Evolutionary conservation across 225 moss, liverwort and hornwort species (phyloP), one percentile per base, ranked within the genome.

Genomic region (Marchantia paleacea): DNA sequence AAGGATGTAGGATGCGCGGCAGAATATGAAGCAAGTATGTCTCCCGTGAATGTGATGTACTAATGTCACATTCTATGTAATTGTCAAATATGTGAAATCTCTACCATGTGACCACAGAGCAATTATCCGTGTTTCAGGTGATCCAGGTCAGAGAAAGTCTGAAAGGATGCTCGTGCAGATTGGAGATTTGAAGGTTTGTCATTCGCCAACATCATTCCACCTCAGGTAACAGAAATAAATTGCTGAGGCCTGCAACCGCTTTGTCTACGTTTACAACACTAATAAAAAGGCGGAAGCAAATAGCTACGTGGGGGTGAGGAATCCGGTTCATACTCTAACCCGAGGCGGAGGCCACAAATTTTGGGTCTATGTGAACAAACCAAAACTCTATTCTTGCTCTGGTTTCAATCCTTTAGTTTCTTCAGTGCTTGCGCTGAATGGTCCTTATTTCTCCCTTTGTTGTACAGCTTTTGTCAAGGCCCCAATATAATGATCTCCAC

Each of bases 171-270:
- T 83, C 55, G 75, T 79, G 76, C 78, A 83, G 75, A 76, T 81
- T 48, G 83, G 81, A 51, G 79, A 86, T 79, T n/a, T 81, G 71
- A 83, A 74, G 79, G 81, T 83, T 66, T 79, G 30, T 52, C 83
- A 79, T 55, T 86, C 86, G 76, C 78, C 81, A 74, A 83, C 83
- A 75, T 83, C 81, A 55, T 75, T 81, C 78, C 83, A 83, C 79
- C 73, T 81, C 11, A 82, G 85, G 85, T 85, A 71, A 50, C 7
- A 7, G 24, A 62, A 62, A 6, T 18, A 24, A 62, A 62, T 39
- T 62, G 22, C 62, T 10, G 3, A 62, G 0, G 62, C 22, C 9
- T 62, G 6, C 9, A 62, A 62, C 18, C 62, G 24, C n/a, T 22
- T 62, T 62, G 62, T 62, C 62, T 62, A 24, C 5, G 22, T 62